Evolutionary conservation across 352 stramenopile genomes (phyloP).

Genomic region (Pythium brachiatum): DNA sequence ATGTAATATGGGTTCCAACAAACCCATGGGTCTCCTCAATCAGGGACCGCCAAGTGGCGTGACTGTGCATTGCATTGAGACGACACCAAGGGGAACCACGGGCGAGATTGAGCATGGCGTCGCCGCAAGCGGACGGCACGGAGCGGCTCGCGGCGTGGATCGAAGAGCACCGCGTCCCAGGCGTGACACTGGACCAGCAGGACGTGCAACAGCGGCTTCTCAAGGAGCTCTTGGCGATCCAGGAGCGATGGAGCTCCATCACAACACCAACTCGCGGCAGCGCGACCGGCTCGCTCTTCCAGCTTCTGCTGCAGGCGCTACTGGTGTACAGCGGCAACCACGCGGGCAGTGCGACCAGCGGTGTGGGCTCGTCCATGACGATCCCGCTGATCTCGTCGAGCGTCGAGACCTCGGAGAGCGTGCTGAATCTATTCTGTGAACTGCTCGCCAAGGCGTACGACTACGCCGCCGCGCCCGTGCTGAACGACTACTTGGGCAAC

Average conservation of each 20-base stretch:
- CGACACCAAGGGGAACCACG: conserved; percentile 1
- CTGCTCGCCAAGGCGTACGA: conserved; percentile 73
- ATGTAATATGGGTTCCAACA: not conserved
- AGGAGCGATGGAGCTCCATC: conserved; percentile 54
- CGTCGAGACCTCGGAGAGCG: conserved; percentile 57
- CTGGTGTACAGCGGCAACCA: conserved; percentile 64
- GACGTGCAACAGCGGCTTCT: conserved; percentile 28
- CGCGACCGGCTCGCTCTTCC: conserved; percentile 37
- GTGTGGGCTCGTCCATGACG: conserved; percentile 35
- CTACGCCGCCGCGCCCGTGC: conserved; percentile 48
- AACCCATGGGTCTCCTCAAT: conserved; percentile 22
- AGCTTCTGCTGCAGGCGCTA: conserved; percentile 60
- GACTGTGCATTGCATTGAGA: not conserved
- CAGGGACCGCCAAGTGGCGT: conserved; percentile 23
- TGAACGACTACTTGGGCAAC: conserved; percentile 52
- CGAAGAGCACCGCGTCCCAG: conserved; percentile 24
- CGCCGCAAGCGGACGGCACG: conserved; percentile 11
- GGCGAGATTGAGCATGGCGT: conserved; percentile 6
- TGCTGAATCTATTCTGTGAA: conserved; percentile 69
- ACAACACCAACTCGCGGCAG: conserved; percentile 21
- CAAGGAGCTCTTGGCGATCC: conserved; percentile 51
- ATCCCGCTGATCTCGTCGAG: conserved; percentile 52
- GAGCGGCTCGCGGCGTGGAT: conserved; percentile 28
- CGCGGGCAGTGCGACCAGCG: conserved; percentile 28
- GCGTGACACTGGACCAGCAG: conserved; percentile 16